A percentile compares a stretch with the other conserved stretches of the same genome.
Evolutionary conservation across 2,329 filamentous ascomycete species (phyloP).

Genomic region (Dactylonectria estremocensis): DNA sequence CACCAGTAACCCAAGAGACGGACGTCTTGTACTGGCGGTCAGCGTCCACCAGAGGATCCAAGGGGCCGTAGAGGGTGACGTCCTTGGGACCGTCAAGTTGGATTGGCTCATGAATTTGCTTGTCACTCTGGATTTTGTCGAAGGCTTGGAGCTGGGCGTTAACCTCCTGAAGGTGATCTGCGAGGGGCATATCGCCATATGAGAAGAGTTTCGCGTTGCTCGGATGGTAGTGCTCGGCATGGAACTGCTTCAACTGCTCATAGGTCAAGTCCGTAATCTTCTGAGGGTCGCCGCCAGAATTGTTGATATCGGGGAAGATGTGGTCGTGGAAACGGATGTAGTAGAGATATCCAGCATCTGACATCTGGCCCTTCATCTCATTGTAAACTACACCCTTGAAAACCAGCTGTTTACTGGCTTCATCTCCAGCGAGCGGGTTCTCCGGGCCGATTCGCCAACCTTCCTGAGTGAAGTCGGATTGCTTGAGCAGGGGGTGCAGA

Average conservation of each 20-base stretch:
- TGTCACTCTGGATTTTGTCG: constrained; percentile 77
- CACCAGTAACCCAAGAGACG: constrained; percentile 90
- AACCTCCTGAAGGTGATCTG: constrained; percentile 85
- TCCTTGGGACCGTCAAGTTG: constrained; percentile 78
- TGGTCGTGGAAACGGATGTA: constrained; percentile 97
- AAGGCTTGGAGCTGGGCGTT: constrained; percentile 83
- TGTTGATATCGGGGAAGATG: constrained; percentile 94
- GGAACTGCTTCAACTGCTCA: constrained; percentile 89
- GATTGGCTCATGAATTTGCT: constrained; percentile 83
- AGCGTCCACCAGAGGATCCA: constrained; percentile 88
- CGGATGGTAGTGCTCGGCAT: constrained; percentile 94
- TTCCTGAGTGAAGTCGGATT: constrained; percentile 95
- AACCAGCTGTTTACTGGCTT: constrained; percentile 78
- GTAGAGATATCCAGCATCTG: constrained; percentile 94
- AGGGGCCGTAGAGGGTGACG: constrained; percentile 82
- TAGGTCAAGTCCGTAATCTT: constrained; percentile 97
- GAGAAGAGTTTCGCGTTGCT: constrained; percentile 98
- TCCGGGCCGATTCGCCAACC: constrained; percentile 97
- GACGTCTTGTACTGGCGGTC: constrained; percentile 96
- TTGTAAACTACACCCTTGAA: constrained; percentile 99
- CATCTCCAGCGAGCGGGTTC: constrained; percentile 76
- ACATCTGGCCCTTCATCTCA: constrained; percentile 99
- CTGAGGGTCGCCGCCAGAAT: constrained; percentile 95
- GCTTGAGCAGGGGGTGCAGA: constrained; percentile 88
- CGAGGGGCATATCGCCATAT: constrained; percentile 92